Evolutionary conservation across 1,139 yeast genomes (phyloP), one percentile per base, ranked within the genome.

Genomic region (Trichomonascaceae sp.): DNA sequence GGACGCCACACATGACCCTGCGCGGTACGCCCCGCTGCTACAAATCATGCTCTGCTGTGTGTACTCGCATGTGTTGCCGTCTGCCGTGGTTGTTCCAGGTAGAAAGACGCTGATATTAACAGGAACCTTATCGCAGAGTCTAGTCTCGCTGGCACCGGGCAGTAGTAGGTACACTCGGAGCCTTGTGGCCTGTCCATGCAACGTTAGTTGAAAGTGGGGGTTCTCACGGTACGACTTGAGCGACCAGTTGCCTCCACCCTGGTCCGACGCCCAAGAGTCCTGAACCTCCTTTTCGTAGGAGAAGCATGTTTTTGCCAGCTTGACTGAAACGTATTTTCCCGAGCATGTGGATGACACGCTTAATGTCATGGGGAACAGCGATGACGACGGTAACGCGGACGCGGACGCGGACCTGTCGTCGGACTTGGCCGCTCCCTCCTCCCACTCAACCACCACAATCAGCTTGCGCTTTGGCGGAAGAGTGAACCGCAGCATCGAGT

Each of bases 211-310:
- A 46, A 61, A 78, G 43, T 79, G 84, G 0, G 93, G 93, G 44
- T 80, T 81, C 27, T 59, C 52, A 25, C 69, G 57, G 45, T 65
- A 80, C 1, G 69, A 55, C 2, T 70, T 57, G 29, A 60, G 43
- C 0, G 68, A 45, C 71, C 75, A 70, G 42, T 65, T 69, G 0
- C 89, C 87, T 2, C 82, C 85, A 29, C 65, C 55, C 13, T 56
- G 54, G 2, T 54, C 53, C 1, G 50, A 45, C 11, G 55, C 57
- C 87, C 89, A 78, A 20, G 51, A 56, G 8, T 67, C 77, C 0
- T 52, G 47, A 0, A 55, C 36, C 2, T 56, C 51, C 1, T 45
- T 40, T 1, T 43, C 29, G 28, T 43, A 36, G 2, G 50, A 41
- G 30, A 52, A 53, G 16, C 46, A 46, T n/a, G 49, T 43, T 53